Evolutionary conservation across 371 early-diverging fungal genomes (phyloP).

Genomic region (Mortierella sp.): DNA sequence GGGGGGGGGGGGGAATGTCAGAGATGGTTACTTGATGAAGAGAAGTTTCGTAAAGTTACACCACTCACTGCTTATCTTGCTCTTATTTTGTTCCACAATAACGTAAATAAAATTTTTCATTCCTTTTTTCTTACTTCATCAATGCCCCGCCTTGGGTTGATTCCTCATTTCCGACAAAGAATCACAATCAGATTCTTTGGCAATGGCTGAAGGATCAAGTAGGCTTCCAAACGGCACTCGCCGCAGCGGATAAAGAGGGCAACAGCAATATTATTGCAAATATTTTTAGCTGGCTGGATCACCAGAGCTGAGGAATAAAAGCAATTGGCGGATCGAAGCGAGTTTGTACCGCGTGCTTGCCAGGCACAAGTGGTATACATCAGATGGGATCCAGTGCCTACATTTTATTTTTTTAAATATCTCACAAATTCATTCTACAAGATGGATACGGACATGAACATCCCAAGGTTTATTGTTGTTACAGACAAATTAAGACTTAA

Average conservation of each 20-base stretch:
- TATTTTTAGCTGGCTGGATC: neutral
- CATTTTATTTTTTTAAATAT: neutral
- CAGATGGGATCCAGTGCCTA: constrained; percentile 13
- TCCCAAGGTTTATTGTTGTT: neutral
- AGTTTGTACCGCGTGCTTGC: constrained; percentile 12
- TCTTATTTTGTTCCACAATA: no score
- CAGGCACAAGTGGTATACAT: constrained; percentile 14
- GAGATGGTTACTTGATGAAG: neutral
- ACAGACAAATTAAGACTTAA: neutral
- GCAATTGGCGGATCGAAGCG: constrained; percentile 16
- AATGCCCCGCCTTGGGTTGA: constrained; percentile 17
- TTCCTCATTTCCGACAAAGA: neutral
- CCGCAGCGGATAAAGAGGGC: neutral
- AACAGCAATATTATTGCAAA: neutral
- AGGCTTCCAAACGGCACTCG: constrained; percentile 1
- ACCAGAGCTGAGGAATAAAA: neutral
- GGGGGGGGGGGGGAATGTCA: no score
- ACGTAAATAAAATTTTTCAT: neutral
- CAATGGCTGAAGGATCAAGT: constrained; percentile 19
- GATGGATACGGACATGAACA: no score
- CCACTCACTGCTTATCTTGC: no score
- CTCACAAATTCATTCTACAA: neutral
- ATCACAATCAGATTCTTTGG: neutral
- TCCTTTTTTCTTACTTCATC: neutral
- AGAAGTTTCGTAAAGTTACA: neutral